A percentile compares a stretch with the other conserved stretches of the same genome.
These are phyloP conservation scores for Smithsoniella earleae DNA, from an alignment of 163 green algal species.

Conservation along the genomic window DNA sequence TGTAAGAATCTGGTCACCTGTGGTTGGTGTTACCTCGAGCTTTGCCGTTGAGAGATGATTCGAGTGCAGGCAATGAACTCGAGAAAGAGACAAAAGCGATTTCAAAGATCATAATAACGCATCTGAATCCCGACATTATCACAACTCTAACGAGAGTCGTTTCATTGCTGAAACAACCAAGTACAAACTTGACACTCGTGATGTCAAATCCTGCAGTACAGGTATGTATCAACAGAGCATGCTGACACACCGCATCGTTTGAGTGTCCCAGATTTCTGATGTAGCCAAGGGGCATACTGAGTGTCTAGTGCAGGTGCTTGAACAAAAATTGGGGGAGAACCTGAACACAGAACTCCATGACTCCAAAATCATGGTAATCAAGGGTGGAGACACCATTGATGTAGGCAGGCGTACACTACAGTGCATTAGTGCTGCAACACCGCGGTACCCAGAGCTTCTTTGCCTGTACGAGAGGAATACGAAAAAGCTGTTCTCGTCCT, in stretches of 20 bases:
- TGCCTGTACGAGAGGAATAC: conserved; percentile 47
- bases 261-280: conserved; percentile 22
- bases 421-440: conserved; percentile 67
- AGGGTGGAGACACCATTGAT: neutral
- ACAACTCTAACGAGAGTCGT: conserved; percentile 54
- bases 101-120: conserved; percentile 63
- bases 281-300: neutral
- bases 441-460: conserved; percentile 83
- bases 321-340: conserved; percentile 29
- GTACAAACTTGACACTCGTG: conserved; percentile 42
- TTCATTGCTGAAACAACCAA: conserved; percentile 1
- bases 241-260: neutral
- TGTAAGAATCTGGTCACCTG: conserved; percentile 36
- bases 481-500: conserved; percentile 70
- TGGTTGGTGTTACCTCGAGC: neutral
- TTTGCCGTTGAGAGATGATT: conserved; percentile 29
- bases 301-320: conserved; percentile 31
- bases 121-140: conserved; percentile 65
- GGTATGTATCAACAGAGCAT: conserved; percentile 34
- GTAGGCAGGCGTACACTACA: conserved; percentile 38
- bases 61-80: conserved; percentile 26
- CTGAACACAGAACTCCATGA: neutral
- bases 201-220: conserved; percentile 61
- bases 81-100: conserved; percentile 7
- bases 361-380: neutral